A percentile compares a stretch with the other conserved stretches of the same genome.
These are phyloP conservation scores for Talaromyces rugulosus DNA, from an alignment of 2,329 filamentous ascomycete species.

Conservation along the genomic window DNA sequence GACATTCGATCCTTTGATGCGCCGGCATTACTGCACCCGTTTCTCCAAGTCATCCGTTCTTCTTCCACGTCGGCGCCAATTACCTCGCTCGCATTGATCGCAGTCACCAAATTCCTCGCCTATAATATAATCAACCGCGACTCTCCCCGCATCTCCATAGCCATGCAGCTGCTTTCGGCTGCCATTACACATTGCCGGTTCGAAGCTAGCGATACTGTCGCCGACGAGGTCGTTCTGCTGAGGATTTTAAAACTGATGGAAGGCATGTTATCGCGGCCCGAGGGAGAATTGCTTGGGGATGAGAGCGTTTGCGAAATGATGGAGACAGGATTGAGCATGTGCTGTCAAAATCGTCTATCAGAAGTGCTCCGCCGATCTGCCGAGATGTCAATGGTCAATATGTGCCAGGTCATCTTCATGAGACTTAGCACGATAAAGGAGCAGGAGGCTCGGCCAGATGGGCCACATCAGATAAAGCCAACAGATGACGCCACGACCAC, in stretches of 20 bases:
- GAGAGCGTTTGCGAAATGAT: slow-evolving; percentile 99
- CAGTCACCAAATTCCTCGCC: slow-evolving; percentile 92
- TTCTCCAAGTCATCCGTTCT: slow-evolving; percentile 92
- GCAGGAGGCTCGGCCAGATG: slow-evolving; percentile 62
- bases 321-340: slow-evolving; percentile 95
- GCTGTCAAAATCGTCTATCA: slow-evolving; percentile 86
- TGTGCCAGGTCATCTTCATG: slow-evolving; percentile 98
- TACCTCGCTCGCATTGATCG: slow-evolving; percentile 87
- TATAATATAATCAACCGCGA: slow-evolving; percentile 84
- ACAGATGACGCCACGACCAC: slow-evolving; percentile 64
- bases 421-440: slow-evolving; percentile 81
- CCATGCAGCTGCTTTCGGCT: slow-evolving; percentile 90
- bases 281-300: slow-evolving; percentile 89
- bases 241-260: slow-evolving; percentile 98
- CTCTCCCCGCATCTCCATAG: slow-evolving; percentile 82
- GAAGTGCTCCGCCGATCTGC: slow-evolving; percentile 86
- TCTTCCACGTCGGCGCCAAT: slow-evolving; percentile 95
- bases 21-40: slow-evolving; percentile 82
- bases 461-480: slow-evolving; percentile 56
- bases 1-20: slow-evolving; percentile 89
- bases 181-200: slow-evolving; percentile 98
- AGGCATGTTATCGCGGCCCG: slow-evolving; percentile 90
- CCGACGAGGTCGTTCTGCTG: slow-evolving; percentile 90
- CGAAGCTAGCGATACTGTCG: slow-evolving; percentile 89
- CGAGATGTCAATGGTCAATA: slow-evolving; percentile 95